Conservation (phyloP, 2,329 filamentous ascomycete genomes). For the Microthyrium microscopicum region DNA sequence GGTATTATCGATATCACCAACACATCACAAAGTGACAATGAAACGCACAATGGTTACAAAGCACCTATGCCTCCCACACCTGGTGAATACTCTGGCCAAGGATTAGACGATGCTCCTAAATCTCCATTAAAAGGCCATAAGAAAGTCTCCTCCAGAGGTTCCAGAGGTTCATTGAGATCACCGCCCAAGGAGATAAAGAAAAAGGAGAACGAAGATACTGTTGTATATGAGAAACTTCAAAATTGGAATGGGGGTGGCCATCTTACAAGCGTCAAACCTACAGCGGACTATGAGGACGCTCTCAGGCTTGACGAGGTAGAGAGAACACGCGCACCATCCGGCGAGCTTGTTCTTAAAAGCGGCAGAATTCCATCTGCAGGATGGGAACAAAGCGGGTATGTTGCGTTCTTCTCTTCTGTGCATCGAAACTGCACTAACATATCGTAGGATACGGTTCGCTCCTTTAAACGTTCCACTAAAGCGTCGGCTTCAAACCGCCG, state of each 20-base stretch:
- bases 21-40: neutral
- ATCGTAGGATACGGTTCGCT: slow-evolving; percentile 58
- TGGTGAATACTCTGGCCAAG: slow-evolving; percentile 13
- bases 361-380: slow-evolving; percentile 36
- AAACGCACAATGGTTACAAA: neutral
- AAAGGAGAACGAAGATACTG: slow-evolving; percentile 12
- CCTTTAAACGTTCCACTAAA: slow-evolving; percentile 54
- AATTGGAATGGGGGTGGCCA: slow-evolving; percentile 28
- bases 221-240: slow-evolving; percentile 27
- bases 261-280: slow-evolving; percentile 27
- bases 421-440: slow-evolving; percentile 4
- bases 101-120: slow-evolving; percentile 14
- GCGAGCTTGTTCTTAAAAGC: slow-evolving; percentile 29
- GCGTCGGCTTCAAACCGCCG: slow-evolving; percentile 31
- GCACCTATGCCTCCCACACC: neutral
- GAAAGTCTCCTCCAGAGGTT: slow-evolving; percentile 2
- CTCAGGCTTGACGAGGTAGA: slow-evolving; percentile 14
- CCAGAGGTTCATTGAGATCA: slow-evolving; percentile 8
- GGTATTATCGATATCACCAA: too few relatives aligned
- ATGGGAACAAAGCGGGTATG: slow-evolving; percentile 32
- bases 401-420: slow-evolving; percentile 3
- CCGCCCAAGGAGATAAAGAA: slow-evolving; percentile 6
- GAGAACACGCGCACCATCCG: slow-evolving; percentile 11
- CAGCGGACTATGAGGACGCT: slow-evolving; percentile 21
- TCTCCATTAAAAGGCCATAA: slow-evolving; percentile 4